These are phyloP conservation scores for Cymodocea nodosa DNA, from an alignment of 116 monocot species.

Conservation along the genomic window DNA sequence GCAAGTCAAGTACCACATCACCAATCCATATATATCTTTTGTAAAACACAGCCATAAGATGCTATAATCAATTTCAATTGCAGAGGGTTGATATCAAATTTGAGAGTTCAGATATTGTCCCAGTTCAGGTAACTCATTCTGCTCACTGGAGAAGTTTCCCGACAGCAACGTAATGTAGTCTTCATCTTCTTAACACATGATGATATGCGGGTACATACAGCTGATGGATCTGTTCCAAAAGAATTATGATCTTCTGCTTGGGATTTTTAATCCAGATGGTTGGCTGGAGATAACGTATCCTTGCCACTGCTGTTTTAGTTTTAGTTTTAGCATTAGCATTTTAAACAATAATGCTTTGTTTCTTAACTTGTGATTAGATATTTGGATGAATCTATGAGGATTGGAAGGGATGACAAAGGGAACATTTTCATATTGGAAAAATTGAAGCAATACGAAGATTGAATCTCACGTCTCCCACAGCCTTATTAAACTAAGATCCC, in stretches of 20 bases:
- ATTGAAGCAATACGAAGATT: conserved; percentile 6
- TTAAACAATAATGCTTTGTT: neutral
- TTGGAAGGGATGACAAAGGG: conserved; percentile 83
- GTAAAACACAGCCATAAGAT: no score
- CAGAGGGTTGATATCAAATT: conserved; percentile 85
- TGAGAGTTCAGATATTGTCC: conserved; percentile 57
- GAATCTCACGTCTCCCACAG: neutral
- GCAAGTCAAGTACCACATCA: no score
- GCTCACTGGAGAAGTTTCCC: neutral
- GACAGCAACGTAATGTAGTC: no score
- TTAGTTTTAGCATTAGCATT: neutral
- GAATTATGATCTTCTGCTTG: conserved; percentile 75
- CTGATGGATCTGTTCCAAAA: conserved; percentile 72
- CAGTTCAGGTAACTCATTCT: conserved; percentile 38
- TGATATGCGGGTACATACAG: conserved; percentile 17
- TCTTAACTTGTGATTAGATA: conserved; percentile 38
- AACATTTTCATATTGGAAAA: conserved; percentile 78
- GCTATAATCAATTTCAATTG: neutral
- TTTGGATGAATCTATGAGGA: conserved; percentile 72
- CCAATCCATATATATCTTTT: no score
- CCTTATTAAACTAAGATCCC: neutral
- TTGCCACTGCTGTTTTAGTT: conserved; percentile 1
- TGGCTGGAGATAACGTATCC: conserved; percentile 98
- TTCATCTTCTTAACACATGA: neutral
- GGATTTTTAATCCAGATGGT: conserved; percentile 87